These are phyloP conservation scores for Colletotrichum truncatum DNA, from an alignment of 2,329 filamentous ascomycete genomes.

Conservation along the genomic window DNA sequence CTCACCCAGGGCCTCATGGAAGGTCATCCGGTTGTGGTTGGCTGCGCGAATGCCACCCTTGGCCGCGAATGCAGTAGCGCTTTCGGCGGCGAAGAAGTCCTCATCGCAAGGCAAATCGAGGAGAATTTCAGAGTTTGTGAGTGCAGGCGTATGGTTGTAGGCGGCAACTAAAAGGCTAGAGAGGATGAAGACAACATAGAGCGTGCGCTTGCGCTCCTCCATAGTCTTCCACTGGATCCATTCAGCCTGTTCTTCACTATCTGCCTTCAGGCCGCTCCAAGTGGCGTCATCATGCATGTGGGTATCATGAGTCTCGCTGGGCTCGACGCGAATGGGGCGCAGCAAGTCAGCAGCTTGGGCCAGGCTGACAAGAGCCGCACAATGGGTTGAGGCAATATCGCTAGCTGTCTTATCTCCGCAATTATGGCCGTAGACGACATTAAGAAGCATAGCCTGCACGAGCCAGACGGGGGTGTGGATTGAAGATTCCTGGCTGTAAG, in stretches of 20 bases:
- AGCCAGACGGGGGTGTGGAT: slow-evolving; percentile 90
- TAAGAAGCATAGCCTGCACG: slow-evolving; percentile 95
- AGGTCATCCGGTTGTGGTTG: slow-evolving; percentile 77
- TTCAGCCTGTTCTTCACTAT: slow-evolving; percentile 71
- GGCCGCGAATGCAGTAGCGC: slow-evolving; percentile 80
- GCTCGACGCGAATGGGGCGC: slow-evolving; percentile 54
- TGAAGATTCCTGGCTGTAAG: slow-evolving; percentile 64
- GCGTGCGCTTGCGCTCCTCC: slow-evolving; percentile 92
- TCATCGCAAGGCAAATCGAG: slow-evolving; percentile 94
- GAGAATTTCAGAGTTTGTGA: slow-evolving; percentile 93
- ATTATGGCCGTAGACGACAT: slow-evolving; percentile 95
- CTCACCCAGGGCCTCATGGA: slow-evolving; percentile 83
- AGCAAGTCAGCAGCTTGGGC: slow-evolving; percentile 86
- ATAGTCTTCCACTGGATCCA: slow-evolving; percentile 90
- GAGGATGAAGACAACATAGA: slow-evolving; percentile 90
- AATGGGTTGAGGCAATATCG: slow-evolving; percentile 93
- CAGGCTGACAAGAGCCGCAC: slow-evolving; percentile 88
- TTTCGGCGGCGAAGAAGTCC: slow-evolving; percentile 87
- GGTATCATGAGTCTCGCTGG: slow-evolving; percentile 60
- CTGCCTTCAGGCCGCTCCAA: slow-evolving; percentile 55
- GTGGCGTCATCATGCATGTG: slow-evolving; percentile 64
- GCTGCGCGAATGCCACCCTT: slow-evolving; percentile 77
- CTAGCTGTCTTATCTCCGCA: slow-evolving; percentile 91
- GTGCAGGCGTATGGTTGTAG: slow-evolving; percentile 89
- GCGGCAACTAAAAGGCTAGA: slow-evolving; percentile 91